Evolutionary conservation across 2,329 filamentous ascomycete genomes (phyloP), one percentile per base, ranked within the genome.

Genomic region (Leptographium lundbergii): DNA sequence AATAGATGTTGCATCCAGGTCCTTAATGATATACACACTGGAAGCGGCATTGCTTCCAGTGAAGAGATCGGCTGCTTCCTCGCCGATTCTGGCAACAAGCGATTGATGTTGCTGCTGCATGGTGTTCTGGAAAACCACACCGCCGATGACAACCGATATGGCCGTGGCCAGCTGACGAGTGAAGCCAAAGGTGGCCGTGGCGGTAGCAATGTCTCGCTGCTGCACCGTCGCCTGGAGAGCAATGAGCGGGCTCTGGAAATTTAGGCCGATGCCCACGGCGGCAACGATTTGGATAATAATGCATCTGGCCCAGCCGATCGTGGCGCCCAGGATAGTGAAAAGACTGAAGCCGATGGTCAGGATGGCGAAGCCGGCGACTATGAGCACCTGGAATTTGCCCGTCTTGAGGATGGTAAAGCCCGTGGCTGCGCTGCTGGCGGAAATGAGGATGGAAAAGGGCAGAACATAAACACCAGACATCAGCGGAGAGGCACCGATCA

Each of bases 381-480:
- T 82, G 36, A 78, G 67, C 14, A 77, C 73, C 25, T 78, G 73
- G 68, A 85, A 87, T 52, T 76, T 76, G 47, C 83, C 84, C 1
- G 81, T 83, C 65, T 80, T 71, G 55, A 74, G 72, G 53, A 79
- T 79, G 60, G 72, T 63, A 22, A 72, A 62, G 10, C 77, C 77
- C 0, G 73, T 71, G 13, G 62, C 57, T 0, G 75, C 75, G 13
- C 77, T 76, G 4, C 71, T 65, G 4, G 77, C 56, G 3, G 76
- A 75, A 19, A 77, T 71, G n/a, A 73, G 69, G 39, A 92, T 68
- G 10, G 87, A 87, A 62, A 81, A 82, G 0, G 89, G 86, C 17
- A 94, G 76, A 19, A 90, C 70, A 67, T 89, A 89, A 55, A 91
- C 82, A 56, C 89, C 89, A 1, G 84, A 88, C 34, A 87, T 73